Conservation (phyloP, 495 filamentous ascomycete genomes). For the Coniosporium apollinis region DNA sequence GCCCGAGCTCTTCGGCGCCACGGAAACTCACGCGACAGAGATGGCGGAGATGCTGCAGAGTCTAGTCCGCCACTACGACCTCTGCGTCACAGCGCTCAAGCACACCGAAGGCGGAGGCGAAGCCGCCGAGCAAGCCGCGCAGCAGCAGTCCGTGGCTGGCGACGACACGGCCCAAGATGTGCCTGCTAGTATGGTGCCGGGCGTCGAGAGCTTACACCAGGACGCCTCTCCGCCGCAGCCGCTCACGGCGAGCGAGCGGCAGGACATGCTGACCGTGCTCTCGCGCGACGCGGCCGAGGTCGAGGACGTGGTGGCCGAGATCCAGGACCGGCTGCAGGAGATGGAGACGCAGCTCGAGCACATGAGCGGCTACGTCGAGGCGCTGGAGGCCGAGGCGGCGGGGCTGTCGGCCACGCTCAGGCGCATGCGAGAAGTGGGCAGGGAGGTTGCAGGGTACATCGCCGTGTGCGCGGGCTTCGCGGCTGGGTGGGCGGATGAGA, state of each 20-base stretch:
- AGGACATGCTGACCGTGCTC: conserved; percentile 70
- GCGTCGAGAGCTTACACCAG: conserved; percentile 19
- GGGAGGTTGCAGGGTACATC: conserved; percentile 48
- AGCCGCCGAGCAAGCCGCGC: conserved; percentile 42
- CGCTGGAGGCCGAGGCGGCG: conserved; percentile 31
- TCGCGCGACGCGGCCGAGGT: conserved; percentile 72
- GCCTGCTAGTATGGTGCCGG: not conserved
- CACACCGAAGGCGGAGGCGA: conserved; percentile 80
- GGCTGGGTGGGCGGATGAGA: conserved; percentile 58
- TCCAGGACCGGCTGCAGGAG: conserved; percentile 53
- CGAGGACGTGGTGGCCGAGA: conserved; percentile 75
- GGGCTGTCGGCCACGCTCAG: conserved; percentile 40
- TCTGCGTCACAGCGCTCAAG: conserved; percentile 81
- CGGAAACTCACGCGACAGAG: conserved; percentile 63
- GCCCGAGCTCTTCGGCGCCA: conserved; percentile 46
- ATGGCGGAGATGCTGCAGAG: conserved; percentile 72
- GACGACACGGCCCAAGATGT: not conserved
- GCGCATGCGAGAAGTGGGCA: conserved; percentile 50
- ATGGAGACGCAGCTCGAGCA: conserved; percentile 55
- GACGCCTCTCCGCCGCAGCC: conserved; percentile 44
- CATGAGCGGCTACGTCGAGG: conserved; percentile 37
- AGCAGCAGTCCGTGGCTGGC: conserved; percentile 27
- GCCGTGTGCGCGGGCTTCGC: conserved; percentile 54
- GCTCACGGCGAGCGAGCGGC: conserved; percentile 56
- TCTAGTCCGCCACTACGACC: conserved; percentile 82